phyloP scores from a whole-genome alignment of 306 rosid species.

The Vigna nakashimae region DNA sequence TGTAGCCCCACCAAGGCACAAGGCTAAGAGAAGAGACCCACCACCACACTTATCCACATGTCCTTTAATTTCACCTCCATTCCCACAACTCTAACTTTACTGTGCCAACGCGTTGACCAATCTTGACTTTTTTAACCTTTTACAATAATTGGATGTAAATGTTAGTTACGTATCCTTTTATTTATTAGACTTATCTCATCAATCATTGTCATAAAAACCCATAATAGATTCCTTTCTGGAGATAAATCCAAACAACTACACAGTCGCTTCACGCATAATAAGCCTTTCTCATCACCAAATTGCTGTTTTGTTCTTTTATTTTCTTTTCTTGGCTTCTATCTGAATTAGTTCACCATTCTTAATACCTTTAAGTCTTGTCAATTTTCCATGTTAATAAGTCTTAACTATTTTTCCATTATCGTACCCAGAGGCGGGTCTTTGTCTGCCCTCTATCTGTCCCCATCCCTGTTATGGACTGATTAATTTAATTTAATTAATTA shows the following conservation, averaged over 20 bases:
- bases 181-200: not conserved
- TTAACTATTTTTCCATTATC: constrained; percentile 16
- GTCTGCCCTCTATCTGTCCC: constrained; percentile 1
- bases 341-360: constrained; percentile 25
- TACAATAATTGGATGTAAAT: not conserved
- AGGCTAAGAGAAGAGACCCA: constrained; percentile 50
- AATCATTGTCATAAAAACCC: constrained; percentile 31
- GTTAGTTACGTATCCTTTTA: not conserved
- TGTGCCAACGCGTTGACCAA: not conserved
- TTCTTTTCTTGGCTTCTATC: constrained; percentile 22
- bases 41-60: constrained; percentile 31
- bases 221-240: constrained; percentile 44
- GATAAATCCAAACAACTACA: constrained; percentile 42
- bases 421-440: constrained; percentile 24
- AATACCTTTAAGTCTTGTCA: constrained; percentile 40
- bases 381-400: constrained; percentile 22
- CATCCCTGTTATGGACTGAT: not conserved
- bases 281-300: constrained; percentile 39
- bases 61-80: not conserved
- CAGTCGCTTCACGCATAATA: constrained; percentile 23
- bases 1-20: constrained; percentile 69
- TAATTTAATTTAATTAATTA: not conserved
- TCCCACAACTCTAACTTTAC: not conserved
- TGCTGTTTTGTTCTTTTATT: constrained; percentile 40
- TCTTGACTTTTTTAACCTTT: not conserved